Evolutionary conservation across 1,284 basidiomycete genomes (phyloP), one percentile per base, ranked within the genome.

Genomic region (Fomitiporia mediterranea): DNA sequence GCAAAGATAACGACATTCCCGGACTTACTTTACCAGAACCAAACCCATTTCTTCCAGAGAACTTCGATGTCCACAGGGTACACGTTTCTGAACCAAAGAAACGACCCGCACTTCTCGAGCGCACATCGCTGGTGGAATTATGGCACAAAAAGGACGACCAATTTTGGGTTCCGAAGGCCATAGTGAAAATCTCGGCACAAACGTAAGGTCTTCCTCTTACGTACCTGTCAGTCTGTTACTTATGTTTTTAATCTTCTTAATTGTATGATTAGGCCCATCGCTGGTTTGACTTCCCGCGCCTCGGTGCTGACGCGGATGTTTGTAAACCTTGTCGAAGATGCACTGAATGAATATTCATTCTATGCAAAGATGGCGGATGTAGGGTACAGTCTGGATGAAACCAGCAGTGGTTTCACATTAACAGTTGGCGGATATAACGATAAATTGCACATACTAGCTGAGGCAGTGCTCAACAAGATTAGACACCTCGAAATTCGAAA

Each of bases 61-160:
- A 34, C 32, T 6, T 34, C 13, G 13, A 6, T 6, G 32, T 34
- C 13, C 7, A 34, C 7, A 34, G 13, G 23, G 57, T 35, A 54
- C 55, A 28, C 46, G 51, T 42, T 44, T 47, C 59, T 21, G 63
- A 92, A 86, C 89, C 89, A 13, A 68, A 80, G 53, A 81, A 80
- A 56, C 81, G 87, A 30, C 94, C 94, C 9, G 74, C 80, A 62
- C 80, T 94, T 57, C 78, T 97, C 55, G 75, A 81, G 28, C 80
- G 92, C 68, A 91, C 84, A 0, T 72, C 80, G 0, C 66, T 87
- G 30, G 88, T 86, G 1, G 78, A 83, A 19, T 71, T 97, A 8
- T 98, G 94, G 94, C 83, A 94, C 73, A 98, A 98, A 77, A 94
- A 93, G 67, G 94, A 98, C 67, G 94, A 98, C 70, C 81, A 79